A percentile compares a stretch with the other conserved stretches of the same genome.
These are phyloP conservation scores for Triticum turgidum DNA, from an alignment of 176 grass and related monocot genomes.

Conservation along the genomic window DNA sequence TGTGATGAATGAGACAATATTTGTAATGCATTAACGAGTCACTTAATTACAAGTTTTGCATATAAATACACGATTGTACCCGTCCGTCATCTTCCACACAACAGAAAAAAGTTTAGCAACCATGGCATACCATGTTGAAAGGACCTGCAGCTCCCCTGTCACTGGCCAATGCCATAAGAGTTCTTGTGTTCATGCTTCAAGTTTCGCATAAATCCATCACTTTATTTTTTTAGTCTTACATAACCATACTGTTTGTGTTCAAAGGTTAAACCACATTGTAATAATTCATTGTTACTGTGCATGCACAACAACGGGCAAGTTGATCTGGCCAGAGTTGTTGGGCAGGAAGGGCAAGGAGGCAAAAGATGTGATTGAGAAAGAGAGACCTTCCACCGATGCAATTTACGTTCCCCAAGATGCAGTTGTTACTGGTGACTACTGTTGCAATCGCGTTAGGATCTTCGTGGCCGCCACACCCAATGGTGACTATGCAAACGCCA, in stretches of 20 bases:
- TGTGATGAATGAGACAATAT: not conserved
- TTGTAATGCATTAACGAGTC: not conserved
- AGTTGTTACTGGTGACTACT: not conserved
- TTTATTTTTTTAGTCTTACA: not conserved
- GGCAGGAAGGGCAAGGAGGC: conserved; percentile 33
- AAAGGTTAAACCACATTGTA: not conserved
- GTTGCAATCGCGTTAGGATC: conserved; percentile 36
- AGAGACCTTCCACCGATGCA: not conserved
- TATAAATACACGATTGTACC: not conserved
- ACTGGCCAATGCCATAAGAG: not conserved
- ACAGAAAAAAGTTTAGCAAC: not conserved
- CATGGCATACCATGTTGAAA: not conserved
- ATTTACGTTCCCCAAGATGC: not conserved
- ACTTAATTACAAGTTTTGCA: not conserved
- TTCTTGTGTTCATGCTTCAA: not conserved
- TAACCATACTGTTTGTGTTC: not conserved
- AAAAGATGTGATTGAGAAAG: not conserved
- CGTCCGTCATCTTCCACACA: not conserved
- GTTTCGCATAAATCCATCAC: not conserved
- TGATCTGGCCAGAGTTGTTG: conserved; percentile 23
- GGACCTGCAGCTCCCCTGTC: not conserved
- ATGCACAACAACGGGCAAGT: not conserved
- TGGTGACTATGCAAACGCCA: conserved; percentile 7
- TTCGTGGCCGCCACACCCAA: not conserved
- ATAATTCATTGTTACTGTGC: not conserved